These are phyloP conservation scores for Boletus sensibilis DNA, from an alignment of 768 basidiomycete species.

Conservation along the genomic window DNA sequence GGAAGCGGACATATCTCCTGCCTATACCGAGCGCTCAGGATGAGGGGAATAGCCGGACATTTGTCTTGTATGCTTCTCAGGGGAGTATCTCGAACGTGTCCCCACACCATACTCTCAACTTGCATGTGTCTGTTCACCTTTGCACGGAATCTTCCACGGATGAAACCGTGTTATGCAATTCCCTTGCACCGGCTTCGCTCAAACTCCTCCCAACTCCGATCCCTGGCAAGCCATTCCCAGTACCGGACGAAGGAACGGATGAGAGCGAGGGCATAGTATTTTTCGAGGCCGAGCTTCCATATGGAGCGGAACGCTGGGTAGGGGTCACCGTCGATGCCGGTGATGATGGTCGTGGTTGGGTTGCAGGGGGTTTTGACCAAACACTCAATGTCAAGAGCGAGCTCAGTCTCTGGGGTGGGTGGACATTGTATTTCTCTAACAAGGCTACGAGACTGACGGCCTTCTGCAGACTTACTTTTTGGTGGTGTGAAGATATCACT, in stretches of 20 bases:
- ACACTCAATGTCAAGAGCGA: conserved; percentile 33
- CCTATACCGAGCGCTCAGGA: conserved; percentile 31
- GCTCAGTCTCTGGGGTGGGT: conserved; percentile 44
- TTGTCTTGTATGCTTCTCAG: conserved; percentile 59
- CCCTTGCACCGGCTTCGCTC: conserved; percentile 46
- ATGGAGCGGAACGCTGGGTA: conserved; percentile 40
- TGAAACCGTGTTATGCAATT: conserved; percentile 34
- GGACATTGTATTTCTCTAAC: neutral
- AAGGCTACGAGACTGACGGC: conserved; percentile 8
- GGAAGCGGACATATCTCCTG: conserved; percentile 49
- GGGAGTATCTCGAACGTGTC: conserved; percentile 52
- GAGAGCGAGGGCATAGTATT: conserved; percentile 74
- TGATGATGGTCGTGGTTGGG: conserved; percentile 58
- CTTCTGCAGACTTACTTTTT: conserved; percentile 41
- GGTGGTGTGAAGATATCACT: conserved; percentile 36
- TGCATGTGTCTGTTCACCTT: conserved; percentile 46
- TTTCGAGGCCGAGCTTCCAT: conserved; percentile 51
- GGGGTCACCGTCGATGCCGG: conserved; percentile 51
- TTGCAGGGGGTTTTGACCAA: conserved; percentile 52
- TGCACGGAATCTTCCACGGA: conserved; percentile 38
- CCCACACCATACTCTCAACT: conserved; percentile 46
- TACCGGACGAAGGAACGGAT: conserved; percentile 65
- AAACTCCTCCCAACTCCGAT: conserved; percentile 65
- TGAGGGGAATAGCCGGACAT: conserved; percentile 25
- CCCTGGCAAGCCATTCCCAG: conserved; percentile 55